These are phyloP conservation scores for Oidiodendron maius DNA, from an alignment of 495 filamentous ascomycete genomes.

Conservation along the genomic window DNA sequence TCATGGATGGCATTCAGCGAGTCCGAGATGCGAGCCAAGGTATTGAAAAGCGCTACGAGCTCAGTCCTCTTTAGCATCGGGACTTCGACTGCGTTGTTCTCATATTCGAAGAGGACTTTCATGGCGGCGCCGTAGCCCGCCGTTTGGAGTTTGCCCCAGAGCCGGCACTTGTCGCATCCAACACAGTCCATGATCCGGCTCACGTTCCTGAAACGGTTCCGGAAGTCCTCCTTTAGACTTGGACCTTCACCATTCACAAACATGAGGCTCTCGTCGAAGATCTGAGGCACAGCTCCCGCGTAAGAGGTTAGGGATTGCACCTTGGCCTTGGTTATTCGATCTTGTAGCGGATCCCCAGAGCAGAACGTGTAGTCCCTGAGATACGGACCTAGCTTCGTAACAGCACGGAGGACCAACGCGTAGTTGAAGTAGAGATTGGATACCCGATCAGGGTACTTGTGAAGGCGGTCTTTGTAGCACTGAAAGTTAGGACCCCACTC, in stretches of 20 bases:
- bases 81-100: constrained; percentile 61
- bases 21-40: constrained; percentile 76
- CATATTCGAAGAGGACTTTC: constrained; percentile 94
- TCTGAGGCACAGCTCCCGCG: constrained; percentile 58
- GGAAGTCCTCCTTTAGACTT: constrained; percentile 93
- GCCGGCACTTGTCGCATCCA: constrained; percentile 94
- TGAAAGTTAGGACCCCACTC: constrained; percentile 87
- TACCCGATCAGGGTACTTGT: constrained; percentile 80
- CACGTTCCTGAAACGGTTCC: constrained; percentile 94
- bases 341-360: constrained; percentile 74
- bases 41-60: constrained; percentile 90
- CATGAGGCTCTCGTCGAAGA: constrained; percentile 94
- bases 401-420: constrained; percentile 81
- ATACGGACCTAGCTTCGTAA: constrained; percentile 85
- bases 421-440: constrained; percentile 99
- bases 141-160: constrained; percentile 98
- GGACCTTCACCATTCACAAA: constrained; percentile 68
- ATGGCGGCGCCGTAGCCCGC: constrained; percentile 91
- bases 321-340: constrained; percentile 70
- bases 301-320: constrained; percentile 67
- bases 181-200: constrained; percentile 97
- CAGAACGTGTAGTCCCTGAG: constrained; percentile 86
- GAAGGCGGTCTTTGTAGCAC: constrained; percentile 83
- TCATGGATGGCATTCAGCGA: constrained; percentile 67
- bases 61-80: constrained; percentile 81